A percentile compares a stretch with the other conserved stretches of the same genome.
These are phyloP conservation scores for Centrapalus pauciflorus DNA, from an alignment of 129 eudicot genomes.

Conservation along the genomic window DNA sequence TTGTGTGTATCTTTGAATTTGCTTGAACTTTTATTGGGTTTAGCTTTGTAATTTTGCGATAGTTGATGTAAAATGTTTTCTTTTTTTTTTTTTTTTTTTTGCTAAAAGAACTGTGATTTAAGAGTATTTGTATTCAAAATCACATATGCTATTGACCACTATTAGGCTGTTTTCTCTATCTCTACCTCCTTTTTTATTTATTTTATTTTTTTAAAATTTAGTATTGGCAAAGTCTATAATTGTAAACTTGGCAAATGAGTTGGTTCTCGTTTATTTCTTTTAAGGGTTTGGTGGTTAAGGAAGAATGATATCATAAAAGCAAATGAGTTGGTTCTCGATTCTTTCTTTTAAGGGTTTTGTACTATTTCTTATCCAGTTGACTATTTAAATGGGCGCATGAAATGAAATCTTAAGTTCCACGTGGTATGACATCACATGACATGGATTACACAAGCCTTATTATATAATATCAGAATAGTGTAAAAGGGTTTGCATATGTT, in stretches of 20 bases:
- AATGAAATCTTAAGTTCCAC: not conserved
- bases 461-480: not conserved
- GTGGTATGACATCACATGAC: not conserved
- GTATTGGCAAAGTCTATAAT: not conserved
- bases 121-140: slow-evolving; percentile 6
- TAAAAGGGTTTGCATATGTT: not conserved
- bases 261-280: slow-evolving; percentile 5
- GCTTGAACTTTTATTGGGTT: too few relatives aligned
- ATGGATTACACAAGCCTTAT: not conserved
- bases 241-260: slow-evolving; percentile 3
- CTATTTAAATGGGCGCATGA: not conserved
- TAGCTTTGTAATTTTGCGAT: too few relatives aligned
- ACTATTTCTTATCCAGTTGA: not conserved
- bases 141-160: not conserved
- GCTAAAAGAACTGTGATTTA: not conserved
- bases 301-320: not conserved
- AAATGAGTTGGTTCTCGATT: slow-evolving; percentile 4
- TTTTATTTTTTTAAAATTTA: not conserved
- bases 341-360: not conserved
- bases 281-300: slow-evolving; percentile 15
- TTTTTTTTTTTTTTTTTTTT: too few relatives aligned
- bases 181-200: not conserved
- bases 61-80: not conserved
- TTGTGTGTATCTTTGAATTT: slow-evolving; percentile 9
- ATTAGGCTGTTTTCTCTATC: not conserved